Conservation (phyloP, 1,284 basidiomycete genomes). For the Marasmius tenuissimus region DNA sequence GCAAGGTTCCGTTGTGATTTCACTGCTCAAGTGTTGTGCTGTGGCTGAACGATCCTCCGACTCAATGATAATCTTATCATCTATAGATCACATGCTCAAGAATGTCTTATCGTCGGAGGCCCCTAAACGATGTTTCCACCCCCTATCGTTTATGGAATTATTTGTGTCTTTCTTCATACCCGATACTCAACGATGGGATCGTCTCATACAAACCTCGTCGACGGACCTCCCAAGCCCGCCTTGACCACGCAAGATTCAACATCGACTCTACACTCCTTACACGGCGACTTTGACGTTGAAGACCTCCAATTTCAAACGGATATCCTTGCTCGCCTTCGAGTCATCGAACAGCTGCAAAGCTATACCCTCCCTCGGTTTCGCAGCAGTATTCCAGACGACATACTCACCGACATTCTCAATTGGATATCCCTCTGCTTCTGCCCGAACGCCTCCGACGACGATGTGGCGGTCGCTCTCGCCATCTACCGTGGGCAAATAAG, state of each 20-base stretch:
- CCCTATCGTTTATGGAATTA: too few relatives aligned
- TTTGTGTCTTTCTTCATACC: too few relatives aligned
- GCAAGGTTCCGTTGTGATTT: too few relatives aligned
- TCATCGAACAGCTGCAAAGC: conserved; percentile 9
- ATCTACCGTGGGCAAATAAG: conserved; percentile 5
- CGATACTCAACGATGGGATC: too few relatives aligned
- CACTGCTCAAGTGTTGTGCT: too few relatives aligned
- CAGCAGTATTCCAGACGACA: conserved; percentile 1
- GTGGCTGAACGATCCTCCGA: too few relatives aligned
- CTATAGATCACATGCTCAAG: too few relatives aligned
- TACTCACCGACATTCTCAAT: conserved; percentile 10
- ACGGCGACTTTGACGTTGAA: not conserved
- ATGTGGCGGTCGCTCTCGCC: conserved; percentile 10
- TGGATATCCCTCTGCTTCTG: conserved; percentile 12
- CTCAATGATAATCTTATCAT: too few relatives aligned
- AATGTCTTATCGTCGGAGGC: too few relatives aligned
- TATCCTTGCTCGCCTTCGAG: conserved; percentile 11
- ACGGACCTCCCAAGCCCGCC: too few relatives aligned
- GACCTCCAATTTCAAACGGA: conserved; percentile 1
- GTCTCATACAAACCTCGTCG: too few relatives aligned
- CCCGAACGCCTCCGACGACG: conserved; percentile 2
- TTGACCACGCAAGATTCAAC: not conserved
- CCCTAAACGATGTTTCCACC: too few relatives aligned
- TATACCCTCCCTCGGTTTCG: not conserved
- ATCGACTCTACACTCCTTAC: not conserved